Percentiles rank a stretch among this genome's conserved stretches.
These are phyloP conservation scores for Aspergillus latus DNA, from an alignment of 2,329 filamentous ascomycete species.

Conservation along the genomic window DNA sequence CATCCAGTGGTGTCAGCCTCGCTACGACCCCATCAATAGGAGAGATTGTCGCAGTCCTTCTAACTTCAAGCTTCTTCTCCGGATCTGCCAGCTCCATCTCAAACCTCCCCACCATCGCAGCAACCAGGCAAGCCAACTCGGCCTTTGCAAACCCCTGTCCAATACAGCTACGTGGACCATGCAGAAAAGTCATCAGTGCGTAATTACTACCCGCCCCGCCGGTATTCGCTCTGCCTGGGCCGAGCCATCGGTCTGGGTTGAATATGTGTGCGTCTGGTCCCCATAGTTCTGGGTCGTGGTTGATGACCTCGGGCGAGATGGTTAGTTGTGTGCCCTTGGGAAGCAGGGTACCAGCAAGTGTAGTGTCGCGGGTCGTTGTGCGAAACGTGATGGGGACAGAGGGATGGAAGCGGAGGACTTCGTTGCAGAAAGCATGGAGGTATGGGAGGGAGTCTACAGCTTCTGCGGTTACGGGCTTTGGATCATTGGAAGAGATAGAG, in stretches of 20 bases:
- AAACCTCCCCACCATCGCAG: slow-evolving; percentile 73
- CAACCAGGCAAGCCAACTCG: slow-evolving; percentile 82
- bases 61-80: slow-evolving; percentile 62
- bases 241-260: slow-evolving; percentile 75
- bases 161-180: slow-evolving; percentile 84
- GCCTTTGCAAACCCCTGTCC: slow-evolving; percentile 76
- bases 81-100: slow-evolving; percentile 65
- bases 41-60: slow-evolving; percentile 68
- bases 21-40: slow-evolving; percentile 73
- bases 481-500: slow-evolving; percentile 55
- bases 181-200: slow-evolving; percentile 76
- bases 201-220: slow-evolving; percentile 77
- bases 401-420: slow-evolving; percentile 70
- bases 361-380: slow-evolving; percentile 64
- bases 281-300: slow-evolving; percentile 70
- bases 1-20: slow-evolving; percentile 52
- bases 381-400: slow-evolving; percentile 72
- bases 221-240: slow-evolving; percentile 52
- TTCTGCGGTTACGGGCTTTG: slow-evolving; percentile 62
- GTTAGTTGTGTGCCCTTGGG: slow-evolving; percentile 70
- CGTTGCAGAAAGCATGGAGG: slow-evolving; percentile 74
- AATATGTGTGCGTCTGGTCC: slow-evolving; percentile 72
- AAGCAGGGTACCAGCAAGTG: slow-evolving; percentile 62
- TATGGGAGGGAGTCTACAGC: slow-evolving; percentile 71
- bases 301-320: slow-evolving; percentile 65